These are phyloP conservation scores for Parathielavia appendiculata DNA, from an alignment of 495 filamentous ascomycete genomes.

Conservation along the genomic window DNA sequence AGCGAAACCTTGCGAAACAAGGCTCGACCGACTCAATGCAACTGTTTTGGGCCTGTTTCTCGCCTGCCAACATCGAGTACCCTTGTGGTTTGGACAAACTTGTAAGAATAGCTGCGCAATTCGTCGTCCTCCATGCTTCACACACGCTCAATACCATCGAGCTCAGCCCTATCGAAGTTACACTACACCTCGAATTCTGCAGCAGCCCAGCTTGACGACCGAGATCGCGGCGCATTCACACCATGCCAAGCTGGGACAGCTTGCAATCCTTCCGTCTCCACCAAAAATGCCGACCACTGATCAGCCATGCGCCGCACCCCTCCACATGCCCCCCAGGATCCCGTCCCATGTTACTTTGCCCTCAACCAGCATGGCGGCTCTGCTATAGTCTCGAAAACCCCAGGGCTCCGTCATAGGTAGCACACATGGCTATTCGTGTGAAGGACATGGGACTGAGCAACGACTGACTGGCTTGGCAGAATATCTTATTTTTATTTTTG, in stretches of 20 bases:
- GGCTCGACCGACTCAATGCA: too few species aligned
- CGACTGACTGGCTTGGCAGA: background rate
- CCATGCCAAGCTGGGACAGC: constrained; percentile 6
- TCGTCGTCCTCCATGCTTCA: background rate
- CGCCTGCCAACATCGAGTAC: too few species aligned
- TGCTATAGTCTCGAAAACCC: background rate
- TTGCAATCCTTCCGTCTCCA: constrained; percentile 4
- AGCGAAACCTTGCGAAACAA: too few species aligned
- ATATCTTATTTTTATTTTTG: constrained; percentile 8
- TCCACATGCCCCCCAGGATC: background rate
- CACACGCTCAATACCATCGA: background rate
- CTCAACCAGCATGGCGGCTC: background rate
- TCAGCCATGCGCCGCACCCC: constrained; percentile 12
- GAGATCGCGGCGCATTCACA: constrained; percentile 6
- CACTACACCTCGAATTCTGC: constrained; percentile 4
- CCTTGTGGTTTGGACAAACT: too few species aligned
- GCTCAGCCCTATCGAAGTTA: constrained; percentile 6
- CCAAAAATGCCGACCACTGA: constrained; percentile 5
- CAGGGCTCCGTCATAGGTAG: background rate
- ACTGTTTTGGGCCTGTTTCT: too few species aligned
- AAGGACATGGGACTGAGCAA: background rate
- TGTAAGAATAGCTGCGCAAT: too few species aligned
- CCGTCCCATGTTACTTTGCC: constrained; percentile 13
- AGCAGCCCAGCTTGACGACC: constrained; percentile 2
- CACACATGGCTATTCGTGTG: background rate